A percentile compares a stretch with the other conserved stretches of the same genome.
Conservation (phyloP, 495 filamentous ascomycete species). For the Choiromyces venosus region DNA sequence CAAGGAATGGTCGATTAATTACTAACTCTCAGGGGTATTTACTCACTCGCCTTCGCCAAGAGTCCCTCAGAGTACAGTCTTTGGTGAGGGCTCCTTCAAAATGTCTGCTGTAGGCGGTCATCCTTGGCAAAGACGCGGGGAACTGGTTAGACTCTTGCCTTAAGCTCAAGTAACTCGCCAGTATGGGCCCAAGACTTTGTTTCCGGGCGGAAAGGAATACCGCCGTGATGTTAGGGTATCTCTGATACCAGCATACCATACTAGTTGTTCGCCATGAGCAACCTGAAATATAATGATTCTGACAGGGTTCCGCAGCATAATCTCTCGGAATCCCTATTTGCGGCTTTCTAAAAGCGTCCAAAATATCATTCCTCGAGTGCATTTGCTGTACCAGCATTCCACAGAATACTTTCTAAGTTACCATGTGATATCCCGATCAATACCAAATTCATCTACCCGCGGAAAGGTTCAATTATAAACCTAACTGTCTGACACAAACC, state of each 20-base stretch:
- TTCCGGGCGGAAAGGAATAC: background rate
- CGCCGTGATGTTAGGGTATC: background rate
- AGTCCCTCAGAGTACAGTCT: background rate
- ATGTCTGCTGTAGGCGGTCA: background rate
- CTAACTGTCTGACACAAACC: background rate
- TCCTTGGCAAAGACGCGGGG: background rate
- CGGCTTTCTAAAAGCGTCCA: background rate
- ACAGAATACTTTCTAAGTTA: background rate
- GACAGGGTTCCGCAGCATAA: background rate
- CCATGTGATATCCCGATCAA: constrained; percentile 1
- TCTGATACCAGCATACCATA: background rate
- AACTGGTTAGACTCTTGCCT: background rate
- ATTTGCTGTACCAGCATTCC: background rate
- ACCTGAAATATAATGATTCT: background rate
- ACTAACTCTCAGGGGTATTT: background rate
- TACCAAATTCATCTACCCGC: background rate
- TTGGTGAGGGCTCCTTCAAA: background rate
- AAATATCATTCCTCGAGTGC: background rate
- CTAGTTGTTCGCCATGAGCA: background rate
- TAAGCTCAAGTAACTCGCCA: background rate
- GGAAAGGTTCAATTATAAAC: background rate
- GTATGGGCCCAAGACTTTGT: background rate
- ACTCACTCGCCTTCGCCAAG: background rate
- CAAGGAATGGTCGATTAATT: background rate
- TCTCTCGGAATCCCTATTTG: background rate